Evolutionary conservation across 2,329 filamentous ascomycete species (phyloP).

Genomic region (Aspergillus pseudotamarii): DNA sequence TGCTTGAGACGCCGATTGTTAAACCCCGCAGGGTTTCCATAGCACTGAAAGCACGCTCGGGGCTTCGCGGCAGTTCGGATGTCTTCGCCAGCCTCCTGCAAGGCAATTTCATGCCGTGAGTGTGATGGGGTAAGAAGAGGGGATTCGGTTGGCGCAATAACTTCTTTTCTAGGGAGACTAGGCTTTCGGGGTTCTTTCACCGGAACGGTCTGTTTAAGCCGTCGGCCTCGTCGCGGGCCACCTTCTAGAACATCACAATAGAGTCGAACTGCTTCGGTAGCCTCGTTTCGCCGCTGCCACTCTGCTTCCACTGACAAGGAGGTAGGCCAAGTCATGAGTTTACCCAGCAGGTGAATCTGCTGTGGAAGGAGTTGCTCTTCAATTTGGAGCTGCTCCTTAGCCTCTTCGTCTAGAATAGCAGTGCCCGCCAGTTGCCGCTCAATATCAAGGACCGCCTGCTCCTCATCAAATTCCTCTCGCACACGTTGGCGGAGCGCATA

Average conservation of each 20-base stretch:
- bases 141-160: no score
- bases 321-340: background rate
- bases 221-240: background rate
- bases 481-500: background rate
- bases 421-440: background rate
- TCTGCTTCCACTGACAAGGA: constrained; percentile 1
- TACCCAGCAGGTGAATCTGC: constrained; percentile 2
- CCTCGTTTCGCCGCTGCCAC: constrained; percentile 4
- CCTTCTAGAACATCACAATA: background rate
- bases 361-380: constrained; percentile 2
- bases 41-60: no score
- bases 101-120: no score
- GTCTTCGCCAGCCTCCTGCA: no score
- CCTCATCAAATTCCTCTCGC: constrained; percentile 5
- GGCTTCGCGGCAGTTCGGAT: no score
- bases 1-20: no score
- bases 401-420: constrained; percentile 1
- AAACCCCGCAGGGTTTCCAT: no score
- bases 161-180: no score
- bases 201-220: background rate
- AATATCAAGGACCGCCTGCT: constrained; percentile 6
- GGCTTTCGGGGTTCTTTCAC: no score
- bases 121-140: no score
- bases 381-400: background rate
- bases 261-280: background rate